Percentiles rank a stretch among this genome's conserved stretches.
Conservation (phyloP, 306 rosid genomes). For the Sicyos edulis region DNA sequence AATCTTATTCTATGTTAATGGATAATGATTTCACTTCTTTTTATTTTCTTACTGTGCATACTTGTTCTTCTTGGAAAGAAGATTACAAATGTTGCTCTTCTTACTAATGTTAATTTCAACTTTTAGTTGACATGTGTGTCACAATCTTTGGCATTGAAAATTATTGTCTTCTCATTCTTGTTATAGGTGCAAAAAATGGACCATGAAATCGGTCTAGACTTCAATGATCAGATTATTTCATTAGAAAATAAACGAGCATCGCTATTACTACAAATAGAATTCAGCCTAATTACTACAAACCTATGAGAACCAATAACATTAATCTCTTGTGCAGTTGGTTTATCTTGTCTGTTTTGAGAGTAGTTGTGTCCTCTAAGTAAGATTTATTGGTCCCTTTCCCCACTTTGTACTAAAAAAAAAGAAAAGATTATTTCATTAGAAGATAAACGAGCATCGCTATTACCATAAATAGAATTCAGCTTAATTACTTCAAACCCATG, state of each 20-base stretch:
- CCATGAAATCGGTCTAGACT: constrained; percentile 76
- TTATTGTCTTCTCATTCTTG: constrained; percentile 8
- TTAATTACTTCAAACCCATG: no score
- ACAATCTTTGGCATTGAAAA: constrained; percentile 12
- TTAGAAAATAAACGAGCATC: constrained; percentile 77
- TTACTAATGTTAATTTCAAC: constrained; percentile 23
- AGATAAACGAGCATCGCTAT: constrained; percentile 57
- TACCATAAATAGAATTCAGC: neutral
- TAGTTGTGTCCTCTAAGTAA: no score
- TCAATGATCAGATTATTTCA: constrained; percentile 63
- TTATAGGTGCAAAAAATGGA: constrained; percentile 81
- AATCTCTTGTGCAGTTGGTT: no score
- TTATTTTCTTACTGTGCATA: no score
- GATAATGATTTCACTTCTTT: no score
- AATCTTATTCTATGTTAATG: no score
- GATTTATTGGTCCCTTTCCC: no score
- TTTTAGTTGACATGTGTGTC: constrained; percentile 10
- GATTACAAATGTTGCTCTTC: constrained; percentile 59
- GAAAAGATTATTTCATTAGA: constrained; percentile 66
- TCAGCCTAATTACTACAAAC: no score
- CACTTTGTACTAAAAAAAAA: no score
- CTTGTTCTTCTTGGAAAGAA: constrained; percentile 74
- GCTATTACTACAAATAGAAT: constrained; percentile 5
- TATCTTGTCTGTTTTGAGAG: no score
- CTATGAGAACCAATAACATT: no score